Evolutionary conservation across 78 protist genomes (phyloP).

Genomic region (Planoprotostelium fungivorum): DNA sequence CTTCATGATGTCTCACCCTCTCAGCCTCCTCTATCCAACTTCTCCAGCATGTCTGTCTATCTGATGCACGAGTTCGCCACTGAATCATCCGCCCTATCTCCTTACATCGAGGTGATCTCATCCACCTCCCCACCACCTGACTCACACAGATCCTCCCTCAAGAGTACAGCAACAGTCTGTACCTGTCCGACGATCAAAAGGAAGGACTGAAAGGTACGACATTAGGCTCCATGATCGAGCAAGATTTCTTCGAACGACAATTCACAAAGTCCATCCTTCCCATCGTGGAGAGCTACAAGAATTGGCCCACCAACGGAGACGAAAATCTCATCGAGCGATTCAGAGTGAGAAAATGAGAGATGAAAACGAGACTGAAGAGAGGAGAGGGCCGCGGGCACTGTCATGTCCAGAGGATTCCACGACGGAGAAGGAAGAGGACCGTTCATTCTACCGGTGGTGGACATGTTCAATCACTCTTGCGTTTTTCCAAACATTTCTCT

Average conservation of each 20-base stretch:
- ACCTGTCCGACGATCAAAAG: not conserved
- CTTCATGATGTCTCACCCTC: no score
- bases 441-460: not conserved
- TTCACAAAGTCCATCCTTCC: not conserved
- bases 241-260: not conserved
- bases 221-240: not conserved
- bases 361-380: not conserved
- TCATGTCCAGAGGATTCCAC: not conserved
- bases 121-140: not conserved
- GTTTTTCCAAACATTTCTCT: not conserved
- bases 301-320: not conserved
- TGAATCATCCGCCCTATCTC: not conserved
- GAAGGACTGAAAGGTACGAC: not conserved
- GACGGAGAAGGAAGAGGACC: not conserved
- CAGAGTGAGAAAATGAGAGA: not conserved
- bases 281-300: not conserved
- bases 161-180: not conserved
- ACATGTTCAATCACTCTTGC: not conserved
- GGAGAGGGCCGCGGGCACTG: not conserved
- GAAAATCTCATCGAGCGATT: not conserved
- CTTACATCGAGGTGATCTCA: not conserved
- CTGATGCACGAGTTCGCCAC: not conserved
- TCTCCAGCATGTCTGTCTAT: not conserved
- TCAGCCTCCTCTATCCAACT: not conserved
- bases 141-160: not conserved